Evolutionary conservation across 768 basidiomycete genomes (phyloP), one percentile per base, ranked within the genome.

Genomic region (Agrocybe pediades): DNA sequence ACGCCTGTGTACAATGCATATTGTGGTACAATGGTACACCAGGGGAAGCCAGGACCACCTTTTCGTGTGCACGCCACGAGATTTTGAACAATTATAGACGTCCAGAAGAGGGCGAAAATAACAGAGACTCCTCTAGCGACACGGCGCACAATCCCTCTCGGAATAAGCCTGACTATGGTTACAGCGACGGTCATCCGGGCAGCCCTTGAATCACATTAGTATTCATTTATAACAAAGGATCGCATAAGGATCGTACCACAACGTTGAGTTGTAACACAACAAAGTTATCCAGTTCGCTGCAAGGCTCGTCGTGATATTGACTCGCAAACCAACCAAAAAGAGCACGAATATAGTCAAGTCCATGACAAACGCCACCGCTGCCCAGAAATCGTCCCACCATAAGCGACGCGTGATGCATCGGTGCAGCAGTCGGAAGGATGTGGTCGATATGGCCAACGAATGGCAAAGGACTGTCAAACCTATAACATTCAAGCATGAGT

Each of bases 131-230:
- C 33, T 13, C 3, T 36, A 4, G 33, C 4, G 5, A 36, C 33
- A 13, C 33, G 5, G 3, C 43, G 30, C 23, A 19, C 8, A 20
- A 19, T 29, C 17, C 57, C 53, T 21, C 17, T 27, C 9, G 30
- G 19, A n/a, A 55, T 19, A 29, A 58, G 54, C 19, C 57, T 26
- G 29, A 55, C 49, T 25, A 58, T 46, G 9, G 57, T 58, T 24
- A 58, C 57, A 33, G 48, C 41, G 9, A 58, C 54, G 7, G 51
- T 51, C 9, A 58, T 15, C 25, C 54, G 26, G 3, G 57, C 36
- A 11, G 53, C 26, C 54, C 57, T 57, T 4, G 6, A 36, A 36
- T 15, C 13, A 36, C n/a, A n/a, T n/a, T n/a, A n/a, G 33, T 6
- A 36, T 30, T 30, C 15, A 30, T 7, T 30, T 30, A 30, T 15